A percentile compares a stretch with the other conserved stretches of the same genome.
Evolutionary conservation across 2,329 filamentous ascomycete species (phyloP).

Genomic region (Aspergillus eucalypticola): DNA sequence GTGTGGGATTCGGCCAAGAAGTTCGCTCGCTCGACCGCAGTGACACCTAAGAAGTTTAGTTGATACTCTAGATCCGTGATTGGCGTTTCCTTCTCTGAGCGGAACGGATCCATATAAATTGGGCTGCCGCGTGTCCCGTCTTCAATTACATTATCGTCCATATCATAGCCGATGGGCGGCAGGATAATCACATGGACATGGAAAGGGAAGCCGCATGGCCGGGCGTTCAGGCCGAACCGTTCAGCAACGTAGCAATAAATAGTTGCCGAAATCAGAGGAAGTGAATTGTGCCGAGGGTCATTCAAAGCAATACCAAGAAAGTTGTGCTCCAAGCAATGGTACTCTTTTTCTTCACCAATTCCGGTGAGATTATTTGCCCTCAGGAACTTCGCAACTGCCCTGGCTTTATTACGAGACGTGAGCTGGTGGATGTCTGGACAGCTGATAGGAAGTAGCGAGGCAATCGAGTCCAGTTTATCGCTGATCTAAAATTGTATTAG

Average conservation of each 20-base stretch:
- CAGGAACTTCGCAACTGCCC: conserved; percentile 69
- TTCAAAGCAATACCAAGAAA: conserved; percentile 81
- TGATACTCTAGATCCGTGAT: conserved; percentile 59
- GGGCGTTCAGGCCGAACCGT: conserved; percentile 72
- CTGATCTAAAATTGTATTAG: conserved; percentile 55
- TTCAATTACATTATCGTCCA: conserved; percentile 53
- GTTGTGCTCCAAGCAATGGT: conserved; percentile 80
- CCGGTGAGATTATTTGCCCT: conserved; percentile 69
- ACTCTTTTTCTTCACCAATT: conserved; percentile 66
- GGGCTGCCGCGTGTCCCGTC: conserved; percentile 39
- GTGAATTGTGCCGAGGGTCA: conserved; percentile 70
- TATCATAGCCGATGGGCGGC: conserved; percentile 59
- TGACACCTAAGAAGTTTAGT: conserved; percentile 56
- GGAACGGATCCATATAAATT: conserved; percentile 86
- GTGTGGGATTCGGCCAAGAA: conserved; percentile 67
- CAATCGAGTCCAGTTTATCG: conserved; percentile 65
- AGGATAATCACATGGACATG: conserved; percentile 82
- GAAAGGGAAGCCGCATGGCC: conserved; percentile 77
- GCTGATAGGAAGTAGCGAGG: conserved; percentile 55
- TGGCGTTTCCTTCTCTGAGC: conserved; percentile 66
- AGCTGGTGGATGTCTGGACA: conserved; percentile 57
- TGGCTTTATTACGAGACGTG: conserved; percentile 67
- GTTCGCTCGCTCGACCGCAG: conserved; percentile 39
- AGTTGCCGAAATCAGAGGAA: conserved; percentile 81
- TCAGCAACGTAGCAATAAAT: conserved; percentile 82